A percentile compares a stretch with the other conserved stretches of the same genome.
Conservation (phyloP, 1,139 yeast genomes). For the Taphrina betulina region DNA sequence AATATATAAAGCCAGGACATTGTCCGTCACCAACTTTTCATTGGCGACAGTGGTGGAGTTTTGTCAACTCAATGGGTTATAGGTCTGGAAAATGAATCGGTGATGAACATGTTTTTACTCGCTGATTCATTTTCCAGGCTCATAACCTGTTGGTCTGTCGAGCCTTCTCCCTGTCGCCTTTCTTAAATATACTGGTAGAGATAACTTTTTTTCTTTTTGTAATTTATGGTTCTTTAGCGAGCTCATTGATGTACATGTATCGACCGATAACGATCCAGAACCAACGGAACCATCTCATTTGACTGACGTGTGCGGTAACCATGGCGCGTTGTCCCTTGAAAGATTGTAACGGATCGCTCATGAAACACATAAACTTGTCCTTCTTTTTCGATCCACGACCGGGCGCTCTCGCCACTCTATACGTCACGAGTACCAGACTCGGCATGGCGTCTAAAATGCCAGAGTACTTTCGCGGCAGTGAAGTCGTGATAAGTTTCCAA, state of each 20-base stretch:
- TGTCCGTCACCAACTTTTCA: too few relatives aligned
- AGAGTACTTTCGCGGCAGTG: conserved; percentile 46
- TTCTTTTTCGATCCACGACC: conserved; percentile 22
- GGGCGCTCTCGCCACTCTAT: conserved; percentile 16
- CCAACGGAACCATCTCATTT: conserved; percentile 94
- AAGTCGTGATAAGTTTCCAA: conserved; percentile 46
- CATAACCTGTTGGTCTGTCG: too few relatives aligned
- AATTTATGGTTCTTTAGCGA: conserved; percentile 43
- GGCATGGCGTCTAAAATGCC: conserved; percentile 42
- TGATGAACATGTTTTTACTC: too few relatives aligned
- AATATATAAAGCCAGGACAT: too few relatives aligned
- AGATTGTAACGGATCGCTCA: conserved; percentile 59
- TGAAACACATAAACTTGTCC: conserved; percentile 42
- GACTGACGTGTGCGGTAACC: conserved; percentile 80
- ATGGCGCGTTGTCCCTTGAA: conserved; percentile 68
- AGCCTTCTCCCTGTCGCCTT: too few relatives aligned
- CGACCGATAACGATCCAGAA: conserved; percentile 80
- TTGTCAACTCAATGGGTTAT: too few relatives aligned
- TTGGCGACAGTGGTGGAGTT: too few relatives aligned
- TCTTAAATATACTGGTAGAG: too few relatives aligned
- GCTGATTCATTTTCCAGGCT: too few relatives aligned
- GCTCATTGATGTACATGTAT: conserved; percentile 68
- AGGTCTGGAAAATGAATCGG: too few relatives aligned
- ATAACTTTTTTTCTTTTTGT: too few relatives aligned
- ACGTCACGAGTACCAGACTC: conserved; percentile 37